phyloP scores from a whole-genome alignment of 2,329 filamentous ascomycete species.

The Cercospora beticola region DNA sequence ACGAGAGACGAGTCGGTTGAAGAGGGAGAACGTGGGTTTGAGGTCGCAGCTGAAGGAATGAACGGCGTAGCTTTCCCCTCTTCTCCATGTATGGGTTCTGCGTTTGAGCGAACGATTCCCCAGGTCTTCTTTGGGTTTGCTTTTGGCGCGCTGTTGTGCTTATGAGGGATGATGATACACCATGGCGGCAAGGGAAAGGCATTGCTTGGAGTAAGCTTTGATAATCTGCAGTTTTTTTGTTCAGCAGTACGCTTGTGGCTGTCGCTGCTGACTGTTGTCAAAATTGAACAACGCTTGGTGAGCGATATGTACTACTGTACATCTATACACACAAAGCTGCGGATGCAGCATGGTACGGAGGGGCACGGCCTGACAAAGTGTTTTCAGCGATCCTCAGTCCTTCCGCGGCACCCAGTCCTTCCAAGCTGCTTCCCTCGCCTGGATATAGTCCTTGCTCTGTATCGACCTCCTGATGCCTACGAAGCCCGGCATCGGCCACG shows the following conservation, averaged over 20 bases:
- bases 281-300: not conserved
- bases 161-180: not conserved
- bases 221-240: not conserved
- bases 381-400: not conserved
- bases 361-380: not conserved
- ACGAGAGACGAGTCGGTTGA: constrained; percentile 81
- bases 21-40: constrained; percentile 74
- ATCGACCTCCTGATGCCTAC: constrained; percentile 27
- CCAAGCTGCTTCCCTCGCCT: constrained; percentile 27
- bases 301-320: not conserved
- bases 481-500: constrained; percentile 27
- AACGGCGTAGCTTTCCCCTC: not conserved
- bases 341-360: not conserved
- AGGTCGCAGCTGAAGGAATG: constrained; percentile 50
- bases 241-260: not conserved
- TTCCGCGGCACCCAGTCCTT: constrained; percentile 28
- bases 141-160: not conserved
- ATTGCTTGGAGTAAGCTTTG: not conserved
- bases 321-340: not conserved
- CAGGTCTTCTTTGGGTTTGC: not conserved
- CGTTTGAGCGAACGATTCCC: not conserved
- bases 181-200: not conserved
- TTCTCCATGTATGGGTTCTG: not conserved
- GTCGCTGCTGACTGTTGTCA: not conserved
- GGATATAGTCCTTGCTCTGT: constrained; percentile 26